Base-by-base conservation (phyloP, 352 stramenopile genomes). In the Globisporangium yorkense region DNA sequence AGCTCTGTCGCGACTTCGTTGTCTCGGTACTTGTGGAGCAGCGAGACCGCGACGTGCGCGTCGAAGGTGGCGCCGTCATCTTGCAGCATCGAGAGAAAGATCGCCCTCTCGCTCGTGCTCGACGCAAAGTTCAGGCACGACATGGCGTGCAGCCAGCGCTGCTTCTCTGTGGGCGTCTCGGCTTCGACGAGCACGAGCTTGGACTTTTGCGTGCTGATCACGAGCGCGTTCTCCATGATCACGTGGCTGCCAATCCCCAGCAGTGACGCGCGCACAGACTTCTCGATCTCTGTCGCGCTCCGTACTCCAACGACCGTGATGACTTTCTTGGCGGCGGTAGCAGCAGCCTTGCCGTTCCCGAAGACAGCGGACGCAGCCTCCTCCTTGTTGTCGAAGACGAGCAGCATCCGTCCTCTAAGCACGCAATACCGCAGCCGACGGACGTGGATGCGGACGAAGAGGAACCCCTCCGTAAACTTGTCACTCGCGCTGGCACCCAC, bases 91-190 rank as follows among this genome's bases (percentile, higher is more conserved):
- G 80, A 75, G 41, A 75, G 18, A 56, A 85, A 84, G 43, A 89
- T 67, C 13, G 65, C 61, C 40, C 72, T 83, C 47, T 93, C 79
- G 10, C 70, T 80, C 0, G 77, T 54, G 15, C 56, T 59, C 8
- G 72, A 82, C 16, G 66, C 70, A 51, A 84, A 77, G 49, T 89
- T 84, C 21, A 93, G 70, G 35, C 70, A 82, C 24, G 65, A 83
- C 65, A 90, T 74, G 1, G 80, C 80, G 35, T 93, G 77, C 27
- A 91, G 51, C 83, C 83, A 93, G 2, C 83, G 75, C 54, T 88
- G 67, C 61, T 93, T 89, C 43, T 93, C 83, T 3, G 71, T 87
- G 6, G 70, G 68, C 1, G 80, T 91, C 21, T 89, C 83, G 2
- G 83, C 78, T 66, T 92, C 80, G 12, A 82, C 64, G 9, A 77